Percentiles rank a stretch among this genome's conserved stretches.
Evolutionary conservation across 495 filamentous ascomycete species (phyloP).

Genomic region (Annulohypoxylon bovei): DNA sequence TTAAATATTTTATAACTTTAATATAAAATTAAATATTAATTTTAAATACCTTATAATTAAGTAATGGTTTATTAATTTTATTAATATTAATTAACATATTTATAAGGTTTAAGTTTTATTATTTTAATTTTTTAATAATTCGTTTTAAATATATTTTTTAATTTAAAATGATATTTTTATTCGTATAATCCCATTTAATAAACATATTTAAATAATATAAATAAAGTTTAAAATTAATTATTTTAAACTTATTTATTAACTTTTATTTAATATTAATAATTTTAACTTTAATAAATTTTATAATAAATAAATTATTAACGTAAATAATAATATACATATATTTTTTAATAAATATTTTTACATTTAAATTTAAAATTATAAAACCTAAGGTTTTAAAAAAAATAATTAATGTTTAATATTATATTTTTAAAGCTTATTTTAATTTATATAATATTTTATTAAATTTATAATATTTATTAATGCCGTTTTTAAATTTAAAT

Average conservation of each 20-base stretch:
- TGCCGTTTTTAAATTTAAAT: background rate
- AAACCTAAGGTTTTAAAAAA: background rate
- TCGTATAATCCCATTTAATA: background rate
- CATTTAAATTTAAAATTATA: background rate
- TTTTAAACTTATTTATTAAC: background rate
- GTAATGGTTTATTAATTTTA: background rate
- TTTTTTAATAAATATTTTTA: background rate
- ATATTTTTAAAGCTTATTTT: background rate
- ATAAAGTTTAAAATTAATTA: background rate
- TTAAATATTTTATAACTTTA: background rate
- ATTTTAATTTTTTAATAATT: background rate
- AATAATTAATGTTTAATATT: background rate
- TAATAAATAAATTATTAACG: background rate
- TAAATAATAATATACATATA: background rate
- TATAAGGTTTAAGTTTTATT: background rate
- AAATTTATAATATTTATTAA: background rate
- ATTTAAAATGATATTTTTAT: background rate
- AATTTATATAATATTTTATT: slow-evolving; percentile 1
- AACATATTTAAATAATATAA: background rate
- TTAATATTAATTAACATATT: background rate
- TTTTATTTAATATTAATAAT: background rate
- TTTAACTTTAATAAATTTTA: background rate
- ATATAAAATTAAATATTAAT: background rate
- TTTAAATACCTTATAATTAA: background rate
- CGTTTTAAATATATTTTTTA: background rate